These are phyloP conservation scores for Berberis thunbergii DNA, from an alignment of 164 flowering plant species.

Conservation along the genomic window DNA sequence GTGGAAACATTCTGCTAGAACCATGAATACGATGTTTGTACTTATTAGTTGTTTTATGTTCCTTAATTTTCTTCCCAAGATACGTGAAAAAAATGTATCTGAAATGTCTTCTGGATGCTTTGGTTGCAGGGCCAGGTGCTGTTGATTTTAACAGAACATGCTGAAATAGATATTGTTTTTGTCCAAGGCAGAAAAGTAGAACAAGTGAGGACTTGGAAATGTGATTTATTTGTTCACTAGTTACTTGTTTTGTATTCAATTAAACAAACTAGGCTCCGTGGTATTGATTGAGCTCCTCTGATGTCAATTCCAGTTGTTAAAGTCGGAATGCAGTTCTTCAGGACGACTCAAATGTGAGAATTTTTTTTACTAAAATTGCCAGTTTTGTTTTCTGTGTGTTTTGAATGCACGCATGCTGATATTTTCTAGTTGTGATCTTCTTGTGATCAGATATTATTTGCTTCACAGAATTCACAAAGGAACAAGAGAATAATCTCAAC, in stretches of 20 bases:
- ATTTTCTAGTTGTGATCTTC: background rate
- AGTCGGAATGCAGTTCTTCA: slow-evolving; percentile 48
- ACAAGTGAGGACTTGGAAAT: slow-evolving; percentile 40
- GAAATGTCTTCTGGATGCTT: background rate
- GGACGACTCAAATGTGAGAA: slow-evolving; percentile 54
- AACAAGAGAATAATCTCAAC: slow-evolving; percentile 35
- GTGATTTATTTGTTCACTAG: background rate
- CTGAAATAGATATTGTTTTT: slow-evolving; percentile 78
- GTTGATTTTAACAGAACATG: slow-evolving; percentile 67
- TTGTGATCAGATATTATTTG: slow-evolving; percentile 55
- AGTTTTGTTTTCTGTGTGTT: background rate
- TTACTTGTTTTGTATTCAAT: background rate
- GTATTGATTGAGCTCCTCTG: background rate
- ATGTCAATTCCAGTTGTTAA: slow-evolving; percentile 51
- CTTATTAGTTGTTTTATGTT: background rate
- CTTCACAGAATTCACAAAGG: slow-evolving; percentile 54
- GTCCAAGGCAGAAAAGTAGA: slow-evolving; percentile 72
- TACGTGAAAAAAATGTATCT: slow-evolving; percentile 1
- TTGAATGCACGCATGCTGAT: slow-evolving; percentile 12
- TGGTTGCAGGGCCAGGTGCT: slow-evolving; percentile 68
- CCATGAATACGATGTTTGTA: background rate
- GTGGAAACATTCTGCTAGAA: too few relatives aligned
- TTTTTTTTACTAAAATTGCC: background rate
- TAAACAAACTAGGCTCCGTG: background rate
- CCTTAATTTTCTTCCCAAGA: background rate